A percentile compares a stretch with the other conserved stretches of the same genome.
These are phyloP conservation scores for Geotrichum reessii DNA, from an alignment of 1,139 yeast genomes.

Conservation along the genomic window DNA sequence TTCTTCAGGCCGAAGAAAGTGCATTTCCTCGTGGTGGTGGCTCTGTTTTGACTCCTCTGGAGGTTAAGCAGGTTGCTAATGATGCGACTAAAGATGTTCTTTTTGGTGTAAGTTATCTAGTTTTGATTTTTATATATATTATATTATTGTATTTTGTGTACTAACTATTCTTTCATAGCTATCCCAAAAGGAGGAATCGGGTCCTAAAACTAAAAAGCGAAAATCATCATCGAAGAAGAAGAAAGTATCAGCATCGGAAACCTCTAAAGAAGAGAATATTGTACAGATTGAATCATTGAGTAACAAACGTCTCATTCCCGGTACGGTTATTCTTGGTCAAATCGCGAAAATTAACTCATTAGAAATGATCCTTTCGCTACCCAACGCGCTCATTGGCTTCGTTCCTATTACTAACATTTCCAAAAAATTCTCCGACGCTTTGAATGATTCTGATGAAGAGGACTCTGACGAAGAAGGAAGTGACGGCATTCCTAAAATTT, in stretches of 20 bases:
- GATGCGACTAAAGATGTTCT: conserved; percentile 87
- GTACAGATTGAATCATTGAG: conserved; percentile 53
- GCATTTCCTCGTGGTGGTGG: conserved; percentile 95
- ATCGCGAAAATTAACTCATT: conserved; percentile 52
- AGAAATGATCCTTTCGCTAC: conserved; percentile 64
- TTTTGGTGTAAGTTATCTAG: conserved; percentile 45
- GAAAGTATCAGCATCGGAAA: conserved; percentile 18
- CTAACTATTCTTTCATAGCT: neutral
- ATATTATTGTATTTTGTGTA: neutral
- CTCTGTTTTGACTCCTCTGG: conserved; percentile 78
- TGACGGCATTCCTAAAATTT: conserved; percentile 20
- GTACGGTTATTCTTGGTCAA: conserved; percentile 73
- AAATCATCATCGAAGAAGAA: conserved; percentile 17
- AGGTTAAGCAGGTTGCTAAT: conserved; percentile 85
- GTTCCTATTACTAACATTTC: conserved; percentile 74
- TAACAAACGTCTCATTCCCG: conserved; percentile 59
- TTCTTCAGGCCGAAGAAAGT: conserved; percentile 36
- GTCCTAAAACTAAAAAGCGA: conserved; percentile 17
- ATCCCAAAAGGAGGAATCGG: conserved; percentile 7
- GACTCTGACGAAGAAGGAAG: conserved; percentile 36
- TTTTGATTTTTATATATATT: neutral
- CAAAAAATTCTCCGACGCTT: conserved; percentile 49
- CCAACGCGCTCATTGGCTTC: conserved; percentile 79
- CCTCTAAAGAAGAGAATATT: conserved; percentile 28
- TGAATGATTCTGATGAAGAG: conserved; percentile 42